Base-by-base conservation (phyloP, 1,284 basidiomycete species). In the Trichosporon sp. region DNA sequence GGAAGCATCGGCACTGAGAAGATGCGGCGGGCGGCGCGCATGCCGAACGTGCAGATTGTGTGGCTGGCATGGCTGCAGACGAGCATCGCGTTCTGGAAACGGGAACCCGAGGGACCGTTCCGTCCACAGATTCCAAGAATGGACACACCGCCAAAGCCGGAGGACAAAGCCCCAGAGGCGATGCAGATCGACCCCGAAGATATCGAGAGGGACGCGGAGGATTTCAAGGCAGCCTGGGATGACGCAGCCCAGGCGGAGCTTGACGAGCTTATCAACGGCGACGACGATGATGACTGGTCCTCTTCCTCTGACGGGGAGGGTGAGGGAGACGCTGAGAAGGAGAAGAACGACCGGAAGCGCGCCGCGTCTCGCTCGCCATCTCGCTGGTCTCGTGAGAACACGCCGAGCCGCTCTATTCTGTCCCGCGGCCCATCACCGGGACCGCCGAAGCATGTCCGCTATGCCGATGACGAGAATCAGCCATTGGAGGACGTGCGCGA, bases 1-100 rank as follows among this genome's bases (percentile, higher is more conserved):
- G 90, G 89, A 3, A 90, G 91, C 83, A 88, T 90, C 61, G 91
- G 92, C 34, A 98, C 95, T 0, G 88, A 89, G 67, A 98, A 99
- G 80, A 92, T 95, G 1, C 88, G 92, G 71, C 82, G 84, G 49
- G 93, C 94, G 0, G 84, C 86, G 37, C 84, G 85, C 70, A 85
- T 86, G 21, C 85, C 87, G 8, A 85, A 85, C 13, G 85, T 92
- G 70, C 86, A 89, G 71, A 86, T 96, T 65, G 93, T 99, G 7
- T 90, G 89, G 86, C 81, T 91, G 3, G 82, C 86, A 9, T 98
- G 95, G 95, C 89, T 97, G 73, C 88, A 87, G 58, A 89, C 94
- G 74, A 91, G 88, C 11, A 83, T 95, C 60, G 88, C 89, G 16
- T 81, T 88, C 33, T 98, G 94, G 94, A 79, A 69, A 29, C 72